Evolutionary conservation across 495 filamentous ascomycete species (phyloP).

Genomic region (Mytilinidion resinicola): DNA sequence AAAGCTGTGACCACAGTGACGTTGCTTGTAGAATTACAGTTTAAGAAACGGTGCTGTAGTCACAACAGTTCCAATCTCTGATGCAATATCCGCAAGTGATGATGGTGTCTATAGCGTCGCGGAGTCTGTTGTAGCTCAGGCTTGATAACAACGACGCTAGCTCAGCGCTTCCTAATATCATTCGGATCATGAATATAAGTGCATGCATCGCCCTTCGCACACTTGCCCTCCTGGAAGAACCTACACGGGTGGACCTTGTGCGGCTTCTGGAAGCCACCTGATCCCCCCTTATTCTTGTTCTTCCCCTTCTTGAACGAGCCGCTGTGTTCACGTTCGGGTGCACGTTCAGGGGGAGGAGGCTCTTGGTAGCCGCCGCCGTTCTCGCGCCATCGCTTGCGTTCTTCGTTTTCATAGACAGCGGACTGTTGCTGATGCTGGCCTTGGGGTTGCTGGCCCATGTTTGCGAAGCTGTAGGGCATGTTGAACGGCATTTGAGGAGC

Average conservation of each 20-base stretch:
- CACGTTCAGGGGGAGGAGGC: not conserved
- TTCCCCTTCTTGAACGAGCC: not conserved
- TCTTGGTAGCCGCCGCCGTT: not conserved
- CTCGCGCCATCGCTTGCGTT: conserved; percentile 7
- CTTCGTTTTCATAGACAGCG: conserved; percentile 1
- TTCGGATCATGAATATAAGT: conserved; percentile 66
- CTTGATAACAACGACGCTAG: too few relatives aligned
- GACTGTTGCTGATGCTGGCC: conserved; percentile 2
- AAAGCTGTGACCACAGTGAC: too few relatives aligned
- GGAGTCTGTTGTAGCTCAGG: too few relatives aligned
- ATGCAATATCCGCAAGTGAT: too few relatives aligned
- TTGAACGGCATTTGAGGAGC: conserved; percentile 6
- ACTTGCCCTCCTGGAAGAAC: conserved; percentile 73
- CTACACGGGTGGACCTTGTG: conserved; percentile 52
- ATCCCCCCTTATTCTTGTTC: not conserved
- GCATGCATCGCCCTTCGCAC: conserved; percentile 77
- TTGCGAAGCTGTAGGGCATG: too few relatives aligned
- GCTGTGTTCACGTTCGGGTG: not conserved
- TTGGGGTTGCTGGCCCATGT: not conserved
- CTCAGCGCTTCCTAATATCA: too few relatives aligned
- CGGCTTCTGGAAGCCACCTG: not conserved
- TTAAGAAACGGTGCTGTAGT: too few relatives aligned
- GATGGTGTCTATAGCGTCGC: too few relatives aligned
- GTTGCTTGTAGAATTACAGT: too few relatives aligned
- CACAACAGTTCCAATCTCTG: too few relatives aligned